Evolutionary conservation across 2,329 filamentous ascomycete species (phyloP).

Genomic region (Aspergillus viridinutans): DNA sequence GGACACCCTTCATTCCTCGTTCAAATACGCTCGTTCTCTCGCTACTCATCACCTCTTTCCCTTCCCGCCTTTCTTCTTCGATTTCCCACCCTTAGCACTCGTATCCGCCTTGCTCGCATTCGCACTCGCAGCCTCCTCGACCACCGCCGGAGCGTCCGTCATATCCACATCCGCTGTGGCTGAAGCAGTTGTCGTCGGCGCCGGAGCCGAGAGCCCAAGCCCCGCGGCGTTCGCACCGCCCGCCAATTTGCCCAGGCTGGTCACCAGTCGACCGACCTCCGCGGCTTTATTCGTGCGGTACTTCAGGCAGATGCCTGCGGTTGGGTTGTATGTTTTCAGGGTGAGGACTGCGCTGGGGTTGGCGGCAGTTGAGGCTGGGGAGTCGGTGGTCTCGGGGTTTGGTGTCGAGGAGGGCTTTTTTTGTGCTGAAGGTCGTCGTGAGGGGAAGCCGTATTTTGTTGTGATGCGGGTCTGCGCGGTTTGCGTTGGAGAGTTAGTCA

Average conservation of each 20-base stretch:
- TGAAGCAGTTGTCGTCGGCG: constrained; percentile 32
- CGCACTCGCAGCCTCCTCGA: constrained; percentile 11
- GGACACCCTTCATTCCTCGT: background rate
- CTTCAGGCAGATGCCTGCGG: constrained; percentile 76
- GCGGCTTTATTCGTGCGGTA: constrained; percentile 88
- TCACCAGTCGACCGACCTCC: constrained; percentile 79
- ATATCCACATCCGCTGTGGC: constrained; percentile 30
- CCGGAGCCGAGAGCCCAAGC: constrained; percentile 27
- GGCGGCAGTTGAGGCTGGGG: constrained; percentile 61
- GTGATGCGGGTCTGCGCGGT: constrained; percentile 77
- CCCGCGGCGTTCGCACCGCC: constrained; percentile 62
- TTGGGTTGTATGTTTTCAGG: constrained; percentile 85
- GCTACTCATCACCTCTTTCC: constrained; percentile 55
- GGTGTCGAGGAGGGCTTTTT: constrained; percentile 26
- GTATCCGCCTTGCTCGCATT: constrained; percentile 17
- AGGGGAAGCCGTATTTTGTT: constrained; percentile 76
- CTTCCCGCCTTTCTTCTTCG: constrained; percentile 65
- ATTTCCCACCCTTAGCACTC: constrained; percentile 29
- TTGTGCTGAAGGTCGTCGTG: constrained; percentile 14
- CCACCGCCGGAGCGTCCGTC: constrained; percentile 31
- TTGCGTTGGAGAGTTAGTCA: background rate
- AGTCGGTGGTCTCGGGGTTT: constrained; percentile 30
- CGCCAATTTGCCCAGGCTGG: constrained; percentile 71
- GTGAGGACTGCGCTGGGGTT: constrained; percentile 65
- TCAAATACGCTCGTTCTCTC: background rate